These are phyloP conservation scores for Diaporthe aspalathi DNA, from an alignment of 2,329 filamentous ascomycete genomes.

Conservation along the genomic window DNA sequence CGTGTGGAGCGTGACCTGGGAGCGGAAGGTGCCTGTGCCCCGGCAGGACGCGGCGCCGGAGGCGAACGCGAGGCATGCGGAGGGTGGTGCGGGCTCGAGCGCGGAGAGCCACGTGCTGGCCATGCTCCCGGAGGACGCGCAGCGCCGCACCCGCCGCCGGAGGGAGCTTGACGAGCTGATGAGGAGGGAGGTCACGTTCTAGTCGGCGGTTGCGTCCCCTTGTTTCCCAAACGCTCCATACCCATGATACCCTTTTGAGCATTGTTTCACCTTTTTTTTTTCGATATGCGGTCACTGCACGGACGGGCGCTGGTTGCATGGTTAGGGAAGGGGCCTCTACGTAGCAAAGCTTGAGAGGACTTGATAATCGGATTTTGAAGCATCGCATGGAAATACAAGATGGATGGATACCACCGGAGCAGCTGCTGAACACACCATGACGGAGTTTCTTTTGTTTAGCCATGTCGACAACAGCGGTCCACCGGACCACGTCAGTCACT, in stretches of 20 bases:
- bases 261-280: too few species aligned
- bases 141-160: background rate
- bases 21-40: background rate
- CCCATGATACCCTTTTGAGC: background rate
- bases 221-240: background rate
- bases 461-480: background rate
- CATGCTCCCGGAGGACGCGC: slow-evolving; percentile 8
- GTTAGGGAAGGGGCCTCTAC: background rate
- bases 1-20: slow-evolving; percentile 24
- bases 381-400: background rate
- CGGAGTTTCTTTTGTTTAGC: background rate
- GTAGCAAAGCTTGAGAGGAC: background rate
- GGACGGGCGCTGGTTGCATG: background rate
- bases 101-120: background rate
- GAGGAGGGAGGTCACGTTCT: slow-evolving; percentile 6
- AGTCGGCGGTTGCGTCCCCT: background rate
- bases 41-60: too few species aligned
- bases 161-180: slow-evolving; percentile 8
- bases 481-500: background rate
- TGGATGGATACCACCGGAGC: too few species aligned
- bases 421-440: background rate
- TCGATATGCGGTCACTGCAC: background rate
- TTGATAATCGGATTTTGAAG: background rate
- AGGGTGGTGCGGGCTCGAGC: too few species aligned
- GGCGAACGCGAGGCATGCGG: too few species aligned